A percentile compares a stretch with the other conserved stretches of the same genome.
Conservation (phyloP, 129 eudicot genomes). For the Tanacetum coccineum region DNA sequence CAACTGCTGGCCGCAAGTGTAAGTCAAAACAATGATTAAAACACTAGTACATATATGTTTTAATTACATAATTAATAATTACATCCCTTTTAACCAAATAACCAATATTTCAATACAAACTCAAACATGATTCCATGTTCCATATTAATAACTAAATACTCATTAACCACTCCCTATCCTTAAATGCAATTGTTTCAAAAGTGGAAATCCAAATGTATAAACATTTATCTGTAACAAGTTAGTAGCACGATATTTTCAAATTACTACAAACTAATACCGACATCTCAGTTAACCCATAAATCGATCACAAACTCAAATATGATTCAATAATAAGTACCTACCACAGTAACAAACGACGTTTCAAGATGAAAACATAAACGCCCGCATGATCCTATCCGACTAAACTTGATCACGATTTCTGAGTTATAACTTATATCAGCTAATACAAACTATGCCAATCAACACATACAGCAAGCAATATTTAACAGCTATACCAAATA, state of each 20-base stretch:
- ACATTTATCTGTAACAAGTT: slow-evolving; percentile 1
- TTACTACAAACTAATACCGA: neutral
- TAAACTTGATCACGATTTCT: no score
- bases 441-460: neutral
- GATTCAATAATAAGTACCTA: slow-evolving; percentile 5
- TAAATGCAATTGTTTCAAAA: no score
- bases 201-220: neutral
- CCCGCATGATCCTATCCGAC: neutral
- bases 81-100: no score
- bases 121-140: no score
- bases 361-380: neutral
- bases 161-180: no score
- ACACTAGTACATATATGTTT: no score
- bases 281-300: neutral
- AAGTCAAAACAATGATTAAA: no score
- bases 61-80: no score
- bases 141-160: no score
- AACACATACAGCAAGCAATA: neutral
- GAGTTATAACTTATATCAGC: no score
- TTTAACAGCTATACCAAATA: neutral
- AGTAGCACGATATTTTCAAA: neutral
- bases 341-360: neutral
- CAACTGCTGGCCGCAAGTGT: neutral
- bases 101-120: no score
- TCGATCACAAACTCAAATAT: neutral